A percentile compares a stretch with the other conserved stretches of the same genome.
These are phyloP conservation scores for Cyclostephanos invisitatus DNA, from an alignment of 108 stramenopile species.

Conservation along the genomic window DNA sequence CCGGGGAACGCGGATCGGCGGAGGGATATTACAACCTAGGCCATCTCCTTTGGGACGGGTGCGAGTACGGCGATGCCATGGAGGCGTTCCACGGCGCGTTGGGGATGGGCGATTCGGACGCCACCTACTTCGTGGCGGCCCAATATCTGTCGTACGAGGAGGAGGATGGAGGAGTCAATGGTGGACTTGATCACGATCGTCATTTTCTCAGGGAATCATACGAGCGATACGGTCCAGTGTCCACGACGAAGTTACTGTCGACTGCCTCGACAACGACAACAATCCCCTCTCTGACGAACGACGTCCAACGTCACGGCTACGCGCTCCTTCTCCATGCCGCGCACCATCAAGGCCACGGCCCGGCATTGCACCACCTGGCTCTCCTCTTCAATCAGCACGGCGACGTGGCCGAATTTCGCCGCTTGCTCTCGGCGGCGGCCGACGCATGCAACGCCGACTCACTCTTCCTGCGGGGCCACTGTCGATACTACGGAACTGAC, in stretches of 20 bases:
- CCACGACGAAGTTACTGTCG: background rate
- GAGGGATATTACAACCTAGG: slow-evolving; percentile 85
- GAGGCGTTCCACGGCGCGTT: slow-evolving; percentile 71
- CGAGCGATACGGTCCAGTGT: background rate
- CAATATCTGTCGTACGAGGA: slow-evolving; percentile 48
- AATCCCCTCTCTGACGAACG: background rate
- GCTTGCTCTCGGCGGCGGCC: slow-evolving; percentile 51
- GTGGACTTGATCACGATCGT: background rate
- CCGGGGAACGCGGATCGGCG: slow-evolving; percentile 56
- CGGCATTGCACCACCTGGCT: slow-evolving; percentile 78
- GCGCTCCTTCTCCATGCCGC: slow-evolving; percentile 57
- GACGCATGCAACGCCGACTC: slow-evolving; percentile 65
- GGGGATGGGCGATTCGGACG: slow-evolving; percentile 77
- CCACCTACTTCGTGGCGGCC: slow-evolving; percentile 81
- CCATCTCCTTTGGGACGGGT: slow-evolving; percentile 71
- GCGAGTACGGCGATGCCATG: slow-evolving; percentile 50
- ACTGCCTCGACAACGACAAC: background rate
- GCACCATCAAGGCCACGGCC: slow-evolving; percentile 55
- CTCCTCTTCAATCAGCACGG: slow-evolving; percentile 58
- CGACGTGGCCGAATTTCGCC: slow-evolving; percentile 48
- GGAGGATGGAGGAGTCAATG: slow-evolving; percentile 9
- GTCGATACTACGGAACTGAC: slow-evolving; percentile 63
- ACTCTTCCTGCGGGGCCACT: slow-evolving; percentile 68
- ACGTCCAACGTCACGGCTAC: slow-evolving; percentile 29
- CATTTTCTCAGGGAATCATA: slow-evolving; percentile 19